Percentiles rank a stretch among this genome's conserved stretches.
Conservation (phyloP, 306 rosid species). For the Rosa multiflora region DNA sequence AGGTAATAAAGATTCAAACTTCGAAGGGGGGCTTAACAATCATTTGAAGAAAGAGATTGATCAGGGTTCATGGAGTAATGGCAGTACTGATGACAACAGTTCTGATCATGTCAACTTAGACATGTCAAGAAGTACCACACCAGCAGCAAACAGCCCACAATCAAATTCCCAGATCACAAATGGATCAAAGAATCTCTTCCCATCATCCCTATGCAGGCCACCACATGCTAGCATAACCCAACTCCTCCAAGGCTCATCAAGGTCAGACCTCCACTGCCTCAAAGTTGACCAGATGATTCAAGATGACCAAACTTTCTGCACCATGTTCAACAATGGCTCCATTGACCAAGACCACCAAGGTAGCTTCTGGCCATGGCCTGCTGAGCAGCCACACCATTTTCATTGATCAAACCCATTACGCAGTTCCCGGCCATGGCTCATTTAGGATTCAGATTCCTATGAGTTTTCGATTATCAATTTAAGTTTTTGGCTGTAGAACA, state of each 20-base stretch:
- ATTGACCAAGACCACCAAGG: constrained; percentile 59
- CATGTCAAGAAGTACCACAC: constrained; percentile 55
- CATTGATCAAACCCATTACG: constrained; percentile 34
- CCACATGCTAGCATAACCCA: constrained; percentile 55
- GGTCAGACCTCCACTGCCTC: constrained; percentile 47
- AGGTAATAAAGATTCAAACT: constrained; percentile 39
- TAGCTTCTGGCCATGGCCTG: constrained; percentile 86
- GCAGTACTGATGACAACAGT: constrained; percentile 62
- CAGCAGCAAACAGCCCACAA: constrained; percentile 40
- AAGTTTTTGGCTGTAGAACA: constrained; percentile 38
- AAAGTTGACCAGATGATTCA: constrained; percentile 41
- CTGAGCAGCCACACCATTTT: constrained; percentile 63
- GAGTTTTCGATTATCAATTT: constrained; percentile 26
- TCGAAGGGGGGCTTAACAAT: constrained; percentile 27
- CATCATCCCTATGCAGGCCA: constrained; percentile 42
- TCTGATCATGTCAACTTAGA: constrained; percentile 65
- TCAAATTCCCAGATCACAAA: constrained; percentile 39
- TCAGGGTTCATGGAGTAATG: constrained; percentile 75
- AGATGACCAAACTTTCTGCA: constrained; percentile 64
- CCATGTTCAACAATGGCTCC: constrained; percentile 60
- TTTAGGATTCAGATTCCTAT: constrained; percentile 3
- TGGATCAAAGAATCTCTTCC: constrained; percentile 44
- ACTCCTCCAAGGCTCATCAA: constrained; percentile 71
- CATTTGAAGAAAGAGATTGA: constrained; percentile 58
- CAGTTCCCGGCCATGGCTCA: background rate